Evolutionary conservation across 345 rosid genomes (phyloP).

Genomic region (Odontarrhena argentea): DNA sequence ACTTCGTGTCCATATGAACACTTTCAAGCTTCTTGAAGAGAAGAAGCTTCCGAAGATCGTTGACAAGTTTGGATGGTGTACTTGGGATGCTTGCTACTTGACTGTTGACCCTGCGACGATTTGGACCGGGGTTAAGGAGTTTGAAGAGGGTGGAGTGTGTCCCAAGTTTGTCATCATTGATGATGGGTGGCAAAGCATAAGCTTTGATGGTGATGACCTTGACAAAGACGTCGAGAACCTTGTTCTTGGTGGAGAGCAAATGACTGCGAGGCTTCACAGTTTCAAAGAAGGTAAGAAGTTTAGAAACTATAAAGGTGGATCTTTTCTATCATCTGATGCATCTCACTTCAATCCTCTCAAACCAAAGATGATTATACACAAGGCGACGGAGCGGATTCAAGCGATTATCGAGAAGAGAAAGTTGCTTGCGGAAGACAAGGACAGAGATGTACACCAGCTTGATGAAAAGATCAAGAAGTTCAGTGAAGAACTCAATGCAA

Average conservation of each 20-base stretch:
- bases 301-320: constrained; percentile 59
- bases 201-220: constrained; percentile 51
- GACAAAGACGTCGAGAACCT: constrained; percentile 56
- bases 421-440: constrained; percentile 46
- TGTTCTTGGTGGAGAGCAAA: constrained; percentile 86
- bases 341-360: constrained; percentile 56
- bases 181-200: constrained; percentile 89
- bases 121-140: constrained; percentile 79
- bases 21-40: constrained; percentile 82
- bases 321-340: constrained; percentile 49
- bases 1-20: constrained; percentile 71
- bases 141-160: constrained; percentile 59
- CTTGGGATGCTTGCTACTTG: constrained; percentile 93
- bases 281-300: constrained; percentile 74
- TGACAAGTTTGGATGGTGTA: constrained; percentile 94
- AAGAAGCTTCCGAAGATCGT: constrained; percentile 56
- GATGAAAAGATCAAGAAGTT: constrained; percentile 48
- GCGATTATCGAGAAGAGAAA: constrained; percentile 55
- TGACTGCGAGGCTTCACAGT: constrained; percentile 74
- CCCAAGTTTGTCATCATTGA: constrained; percentile 86
- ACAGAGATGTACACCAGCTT: constrained; percentile 37
- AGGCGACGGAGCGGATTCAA: constrained; percentile 71
- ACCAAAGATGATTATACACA: constrained; percentile 71
- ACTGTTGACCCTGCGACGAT: constrained; percentile 76
- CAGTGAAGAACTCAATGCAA: constrained; percentile 53